A percentile compares a stretch with the other conserved stretches of the same genome.
These are phyloP conservation scores for Phytophthora pistaciae DNA, from an alignment of 352 stramenopile species.

Conservation along the genomic window DNA sequence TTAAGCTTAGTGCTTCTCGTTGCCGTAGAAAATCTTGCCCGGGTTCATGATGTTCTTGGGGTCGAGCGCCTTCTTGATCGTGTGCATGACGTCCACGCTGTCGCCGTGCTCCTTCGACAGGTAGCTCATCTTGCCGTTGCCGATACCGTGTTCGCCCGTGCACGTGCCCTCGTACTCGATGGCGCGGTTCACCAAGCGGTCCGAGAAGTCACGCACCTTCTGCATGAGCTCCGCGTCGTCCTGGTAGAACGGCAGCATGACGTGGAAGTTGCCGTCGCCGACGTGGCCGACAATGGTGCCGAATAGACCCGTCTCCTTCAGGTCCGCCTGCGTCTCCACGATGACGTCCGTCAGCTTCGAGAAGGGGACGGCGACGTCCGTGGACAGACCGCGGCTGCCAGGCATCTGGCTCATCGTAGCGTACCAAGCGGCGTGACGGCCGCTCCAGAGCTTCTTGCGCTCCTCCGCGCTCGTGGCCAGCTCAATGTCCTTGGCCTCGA, in stretches of 20 bases:
- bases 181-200: conserved; percentile 85
- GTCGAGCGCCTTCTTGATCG: conserved; percentile 96
- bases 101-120: conserved; percentile 92
- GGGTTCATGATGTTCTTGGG: conserved; percentile 98
- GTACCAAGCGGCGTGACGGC: conserved; percentile 88
- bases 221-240: conserved; percentile 88
- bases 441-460: conserved; percentile 86
- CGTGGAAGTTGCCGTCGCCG: conserved; percentile 98
- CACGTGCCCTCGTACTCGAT: conserved; percentile 95
- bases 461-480: conserved; percentile 77
- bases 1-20: conserved; percentile 31
- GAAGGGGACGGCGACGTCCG: conserved; percentile 98
- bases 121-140: conserved; percentile 96
- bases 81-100: conserved; percentile 93
- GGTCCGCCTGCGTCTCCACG: conserved; percentile 91
- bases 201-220: conserved; percentile 91
- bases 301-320: conserved; percentile 90
- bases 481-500: conserved; percentile 83
- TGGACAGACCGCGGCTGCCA: conserved; percentile 88
- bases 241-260: conserved; percentile 93
- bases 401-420: conserved; percentile 85
- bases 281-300: conserved; percentile 94
- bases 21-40: conserved; percentile 94
- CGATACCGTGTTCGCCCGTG: conserved; percentile 98
- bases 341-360: conserved; percentile 95